A percentile compares a stretch with the other conserved stretches of the same genome.
Conservation (phyloP, 371 early-diverging fungal genomes). For the Cokeromyces recurvatus region DNA sequence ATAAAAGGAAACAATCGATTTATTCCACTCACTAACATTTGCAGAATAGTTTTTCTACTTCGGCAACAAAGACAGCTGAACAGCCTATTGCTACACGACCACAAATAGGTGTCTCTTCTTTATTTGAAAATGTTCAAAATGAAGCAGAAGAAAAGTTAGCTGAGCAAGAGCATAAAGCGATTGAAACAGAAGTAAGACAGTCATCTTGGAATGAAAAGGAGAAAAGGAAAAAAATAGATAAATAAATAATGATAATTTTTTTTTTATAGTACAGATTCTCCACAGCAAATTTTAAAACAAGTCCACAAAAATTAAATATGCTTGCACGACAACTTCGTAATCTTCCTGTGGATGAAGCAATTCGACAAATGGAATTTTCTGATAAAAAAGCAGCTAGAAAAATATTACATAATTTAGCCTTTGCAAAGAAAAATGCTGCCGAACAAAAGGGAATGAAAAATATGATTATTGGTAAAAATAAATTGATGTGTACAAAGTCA, state of each 20-base stretch:
- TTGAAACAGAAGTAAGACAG: constrained; percentile 46
- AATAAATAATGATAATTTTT: background rate
- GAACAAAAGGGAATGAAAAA: constrained; percentile 68
- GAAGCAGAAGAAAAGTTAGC: constrained; percentile 39
- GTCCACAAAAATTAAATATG: constrained; percentile 80
- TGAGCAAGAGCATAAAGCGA: constrained; percentile 30
- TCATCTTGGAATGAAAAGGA: constrained; percentile 10
- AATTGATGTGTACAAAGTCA: no score
- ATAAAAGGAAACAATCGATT: no score
- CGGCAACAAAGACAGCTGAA: constrained; percentile 14
- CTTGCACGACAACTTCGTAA: constrained; percentile 84
- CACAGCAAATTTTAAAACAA: constrained; percentile 68
- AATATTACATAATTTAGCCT: constrained; percentile 66
- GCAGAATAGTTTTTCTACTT: constrained; percentile 28
- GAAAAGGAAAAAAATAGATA: constrained; percentile 27
- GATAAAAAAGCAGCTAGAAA: constrained; percentile 73
- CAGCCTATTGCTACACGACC: constrained; percentile 31
- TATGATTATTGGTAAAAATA: constrained; percentile 37
- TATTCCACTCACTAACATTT: no score
- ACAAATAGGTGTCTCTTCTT: constrained; percentile 52
- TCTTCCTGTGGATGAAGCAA: constrained; percentile 75
- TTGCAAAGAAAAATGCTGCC: constrained; percentile 69
- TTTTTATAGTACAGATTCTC: constrained; percentile 59
- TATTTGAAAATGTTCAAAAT: constrained; percentile 50
- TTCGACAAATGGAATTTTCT: constrained; percentile 84